Evolutionary conservation across 352 stramenopile species (phyloP).

Genomic region (Globisporangium solare): DNA sequence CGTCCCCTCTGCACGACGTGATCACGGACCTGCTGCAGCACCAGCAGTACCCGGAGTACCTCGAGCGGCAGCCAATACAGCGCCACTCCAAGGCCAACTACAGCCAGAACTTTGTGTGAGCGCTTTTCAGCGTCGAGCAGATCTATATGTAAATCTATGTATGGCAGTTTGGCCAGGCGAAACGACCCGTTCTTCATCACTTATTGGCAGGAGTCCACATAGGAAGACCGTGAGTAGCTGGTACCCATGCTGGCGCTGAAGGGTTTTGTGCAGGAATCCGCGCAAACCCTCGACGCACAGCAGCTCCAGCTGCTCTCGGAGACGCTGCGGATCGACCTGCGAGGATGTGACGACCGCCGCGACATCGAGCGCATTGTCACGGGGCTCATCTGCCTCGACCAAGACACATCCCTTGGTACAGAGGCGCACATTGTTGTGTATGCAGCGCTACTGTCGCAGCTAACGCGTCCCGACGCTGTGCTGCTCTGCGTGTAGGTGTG

Average conservation of each 20-base stretch:
- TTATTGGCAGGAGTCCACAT: not conserved
- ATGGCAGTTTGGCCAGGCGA: not conserved
- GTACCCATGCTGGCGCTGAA: conserved; percentile 53
- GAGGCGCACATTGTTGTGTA: not conserved
- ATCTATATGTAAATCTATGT: conserved; percentile 1
- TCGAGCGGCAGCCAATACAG: conserved; percentile 2
- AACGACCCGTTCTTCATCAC: not conserved
- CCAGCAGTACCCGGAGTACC: conserved; percentile 4
- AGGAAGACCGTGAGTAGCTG: conserved; percentile 3
- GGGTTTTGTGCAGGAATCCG: conserved; percentile 56
- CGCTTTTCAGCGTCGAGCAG: not conserved
- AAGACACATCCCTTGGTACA: conserved; percentile 60
- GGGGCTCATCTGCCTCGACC: conserved; percentile 60
- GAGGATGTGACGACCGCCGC: conserved; percentile 44
- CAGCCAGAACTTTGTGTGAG: conserved; percentile 59
- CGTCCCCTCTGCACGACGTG: not conserved
- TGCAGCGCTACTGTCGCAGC: not conserved
- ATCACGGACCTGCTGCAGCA: not conserved
- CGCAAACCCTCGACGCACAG: conserved; percentile 38
- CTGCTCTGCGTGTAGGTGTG: conserved; percentile 18
- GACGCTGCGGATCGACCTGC: conserved; percentile 58
- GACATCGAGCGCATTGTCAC: conserved; percentile 63
- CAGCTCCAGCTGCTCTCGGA: conserved; percentile 45
- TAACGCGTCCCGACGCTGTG: no score
- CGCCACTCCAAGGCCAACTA: conserved; percentile 44